Evolutionary conservation across 768 basidiomycete species (phyloP), one percentile per base, ranked within the genome.

Genomic region (Pleurotus eryngii): DNA sequence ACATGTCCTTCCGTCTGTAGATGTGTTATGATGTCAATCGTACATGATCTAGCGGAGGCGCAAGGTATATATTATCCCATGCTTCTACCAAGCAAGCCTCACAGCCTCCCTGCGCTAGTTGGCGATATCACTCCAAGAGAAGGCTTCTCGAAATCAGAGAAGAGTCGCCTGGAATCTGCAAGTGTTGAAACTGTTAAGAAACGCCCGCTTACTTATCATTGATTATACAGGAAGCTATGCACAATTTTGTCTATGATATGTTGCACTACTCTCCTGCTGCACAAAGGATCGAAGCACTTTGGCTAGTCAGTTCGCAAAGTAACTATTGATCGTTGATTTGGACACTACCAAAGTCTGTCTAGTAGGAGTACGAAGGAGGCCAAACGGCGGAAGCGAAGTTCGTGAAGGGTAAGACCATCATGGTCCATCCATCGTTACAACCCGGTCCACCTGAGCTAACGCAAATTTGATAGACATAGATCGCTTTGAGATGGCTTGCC

Each of bases 41-140:
- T 97, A 12, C 96, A 99, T 66, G 96, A 99, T 71, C 81, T 99
- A 12, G 95, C 95, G 5, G 96, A 99, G 70, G 96, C 96, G 1
- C 90, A 94, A 78, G 89, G 92, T 87, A 49, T 62, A 49, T 26
- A 9, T 35, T 9, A 35, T 8, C 30, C 30, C 8, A 35, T 35
- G 8, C 38, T 58, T 49, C 30, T 50, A n/a, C 18, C 37, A 6
- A 27, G 18, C 17, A 30, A 26, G 18, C 24, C 8, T 30, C 46
- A 39, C 20, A 0, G 24, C 49, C 55, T 2, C 42, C 24, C 20
- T 5, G 42, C 17, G 53, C 49, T 65, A 86, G 96, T 98, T 4
- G 96, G 96, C 4, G 96, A 98, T 66, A 98, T 98, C 58, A 81
- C 94, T 0, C 96, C 96, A 0, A 79, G 85, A 18, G 95, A 98